Evolutionary conservation across 2,329 filamentous ascomycete species (phyloP).

Genomic region (Monilinia vaccinii-corymbosi): DNA sequence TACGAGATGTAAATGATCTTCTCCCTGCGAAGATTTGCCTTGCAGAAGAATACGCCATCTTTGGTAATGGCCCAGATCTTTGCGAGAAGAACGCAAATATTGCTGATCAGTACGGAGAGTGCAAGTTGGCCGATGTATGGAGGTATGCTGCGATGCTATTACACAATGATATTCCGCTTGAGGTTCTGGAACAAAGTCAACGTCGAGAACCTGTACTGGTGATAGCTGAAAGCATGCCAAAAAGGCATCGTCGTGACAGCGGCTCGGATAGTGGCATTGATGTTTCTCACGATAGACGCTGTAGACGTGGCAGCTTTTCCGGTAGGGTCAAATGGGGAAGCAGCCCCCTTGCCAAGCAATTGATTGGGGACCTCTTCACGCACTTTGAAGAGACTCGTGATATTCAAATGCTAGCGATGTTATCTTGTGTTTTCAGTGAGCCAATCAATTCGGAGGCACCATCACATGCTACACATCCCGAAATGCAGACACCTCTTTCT

Average conservation of each 20-base stretch:
- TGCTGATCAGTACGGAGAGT: slow-evolving; percentile 59
- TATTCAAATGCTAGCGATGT: slow-evolving; percentile 63
- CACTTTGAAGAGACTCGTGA: slow-evolving; percentile 55
- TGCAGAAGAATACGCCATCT: slow-evolving; percentile 72
- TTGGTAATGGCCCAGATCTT: slow-evolving; percentile 71
- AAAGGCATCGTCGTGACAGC: slow-evolving; percentile 28
- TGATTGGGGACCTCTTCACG: slow-evolving; percentile 53
- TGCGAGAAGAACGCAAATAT: slow-evolving; percentile 77
- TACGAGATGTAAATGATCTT: slow-evolving; percentile 60
- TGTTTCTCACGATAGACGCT: slow-evolving; percentile 33
- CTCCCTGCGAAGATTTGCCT: slow-evolving; percentile 73
- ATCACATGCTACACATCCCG: slow-evolving; percentile 39
- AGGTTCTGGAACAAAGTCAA: slow-evolving; percentile 47
- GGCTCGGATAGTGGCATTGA: slow-evolving; percentile 41
- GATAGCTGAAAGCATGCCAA: slow-evolving; percentile 55
- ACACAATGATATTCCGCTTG: slow-evolving; percentile 64
- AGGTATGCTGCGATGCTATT: slow-evolving; percentile 69
- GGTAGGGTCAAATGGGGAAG: slow-evolving; percentile 60
- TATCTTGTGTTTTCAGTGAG: slow-evolving; percentile 61
- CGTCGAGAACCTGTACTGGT: slow-evolving; percentile 49
- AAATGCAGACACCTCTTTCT: slow-evolving; percentile 52
- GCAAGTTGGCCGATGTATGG: slow-evolving; percentile 76
- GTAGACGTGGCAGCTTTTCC: slow-evolving; percentile 32
- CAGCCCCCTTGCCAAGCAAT: slow-evolving; percentile 53
- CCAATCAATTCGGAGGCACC: slow-evolving; percentile 44